phyloP scores from a whole-genome alignment of 1,139 yeast genomes.

The Candida pseudocylindracea region DNA sequence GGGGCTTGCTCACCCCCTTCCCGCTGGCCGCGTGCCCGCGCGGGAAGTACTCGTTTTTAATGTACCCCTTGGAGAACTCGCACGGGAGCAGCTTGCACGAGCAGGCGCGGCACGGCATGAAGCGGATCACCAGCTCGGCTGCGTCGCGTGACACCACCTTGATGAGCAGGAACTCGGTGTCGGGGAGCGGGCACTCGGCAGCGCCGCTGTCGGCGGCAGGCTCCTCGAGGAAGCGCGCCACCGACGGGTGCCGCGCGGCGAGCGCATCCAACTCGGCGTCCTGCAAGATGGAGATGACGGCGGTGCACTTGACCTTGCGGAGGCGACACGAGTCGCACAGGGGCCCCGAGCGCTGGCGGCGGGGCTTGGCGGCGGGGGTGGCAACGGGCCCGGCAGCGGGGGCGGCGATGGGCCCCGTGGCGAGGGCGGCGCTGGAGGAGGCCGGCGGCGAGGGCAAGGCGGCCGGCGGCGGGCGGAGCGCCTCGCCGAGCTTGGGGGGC shows the following conservation, averaged over 20 bases:
- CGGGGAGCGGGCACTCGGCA: constrained; percentile 2
- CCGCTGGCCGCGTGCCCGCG: not conserved
- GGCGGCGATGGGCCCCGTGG: no score
- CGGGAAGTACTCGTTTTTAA: constrained; percentile 21
- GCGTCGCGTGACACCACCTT: constrained; percentile 4
- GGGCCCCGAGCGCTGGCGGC: constrained; percentile 51
- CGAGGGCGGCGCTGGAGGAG: no score
- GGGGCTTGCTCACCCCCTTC: not conserved
- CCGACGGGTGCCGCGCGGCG: no score
- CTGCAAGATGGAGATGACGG: constrained; percentile 17
- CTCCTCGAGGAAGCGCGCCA: not conserved
- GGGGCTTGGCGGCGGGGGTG: constrained; percentile 2
- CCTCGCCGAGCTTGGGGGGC: no score
- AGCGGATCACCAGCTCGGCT: constrained; percentile 3
- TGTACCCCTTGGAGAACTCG: constrained; percentile 33
- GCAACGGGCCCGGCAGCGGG: no score
- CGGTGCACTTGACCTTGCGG: constrained; percentile 60
- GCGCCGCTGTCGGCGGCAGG: constrained; percentile 2
- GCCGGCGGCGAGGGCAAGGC: no score
- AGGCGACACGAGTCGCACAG: constrained; percentile 52
- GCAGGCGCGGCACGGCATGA: constrained; percentile 28
- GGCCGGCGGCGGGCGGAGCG: no score
- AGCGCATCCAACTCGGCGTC: no score
- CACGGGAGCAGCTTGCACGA: constrained; percentile 19
- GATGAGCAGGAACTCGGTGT: constrained; percentile 15